Evolutionary conservation across 345 rosid species (phyloP), one percentile per base, ranked within the genome.

Genomic region (Euclidium syriacum): DNA sequence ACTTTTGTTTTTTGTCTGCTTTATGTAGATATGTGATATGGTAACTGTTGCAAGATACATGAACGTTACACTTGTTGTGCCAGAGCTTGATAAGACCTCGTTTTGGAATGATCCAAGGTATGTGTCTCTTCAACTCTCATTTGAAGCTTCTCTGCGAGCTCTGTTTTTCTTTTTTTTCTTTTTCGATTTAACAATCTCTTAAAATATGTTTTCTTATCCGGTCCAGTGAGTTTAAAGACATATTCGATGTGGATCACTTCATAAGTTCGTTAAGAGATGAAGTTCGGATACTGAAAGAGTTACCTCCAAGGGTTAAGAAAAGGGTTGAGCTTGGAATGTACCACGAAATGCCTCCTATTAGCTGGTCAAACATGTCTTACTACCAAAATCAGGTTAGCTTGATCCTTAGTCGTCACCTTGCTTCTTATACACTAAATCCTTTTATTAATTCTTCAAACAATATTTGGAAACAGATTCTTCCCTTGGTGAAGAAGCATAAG

Each of bases 71-170:
- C 88, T 94, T 32, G 72, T 94, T 65, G 95, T 94, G 42, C 99
- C 99, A 1, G 91, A 92, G 70, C 78, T 92, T 64, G 98, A 92
- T 62, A 92, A 85, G 77, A 81, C 95, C 66, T 94, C 99, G 41
- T 94, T 94, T 66, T 94, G 99, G 97, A 81, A 83, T 62, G 99
- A 94, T 66, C 89, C 97, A 6, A 89, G 99, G 99, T 94, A 56
- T 67, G 65, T 29, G 1, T 62, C 23, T 34, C 24, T 34, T 36
- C 50, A 10, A 47, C 0, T 46, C 3, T 51, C 42, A 50, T 16
- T 7, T 8, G 29, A 49, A 29, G 15, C 40, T 71, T 55, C 32
- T 39, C 20, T 32, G 5, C 65, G 46, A 36, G 11, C 63, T 61
- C 51, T 46, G 22, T 62, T 14, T 41, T 27, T 38, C 3, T 25